Evolutionary conservation across 345 rosid species (phyloP).

Genomic region (Salix exigua): DNA sequence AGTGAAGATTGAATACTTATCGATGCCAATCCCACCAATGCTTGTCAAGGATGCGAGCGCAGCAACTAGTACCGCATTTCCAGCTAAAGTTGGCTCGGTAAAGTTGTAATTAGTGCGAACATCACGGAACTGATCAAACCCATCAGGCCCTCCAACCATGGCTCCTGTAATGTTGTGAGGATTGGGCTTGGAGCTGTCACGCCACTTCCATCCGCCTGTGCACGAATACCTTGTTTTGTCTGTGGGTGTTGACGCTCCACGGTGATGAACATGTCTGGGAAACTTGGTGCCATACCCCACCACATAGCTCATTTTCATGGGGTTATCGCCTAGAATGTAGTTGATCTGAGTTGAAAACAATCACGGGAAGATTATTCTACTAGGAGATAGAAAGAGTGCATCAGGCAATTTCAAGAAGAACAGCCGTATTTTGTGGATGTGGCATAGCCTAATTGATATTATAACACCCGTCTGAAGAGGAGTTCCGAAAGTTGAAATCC

Average conservation of each 20-base stretch:
- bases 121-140: slow-evolving; percentile 58
- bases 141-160: slow-evolving; percentile 85
- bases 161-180: slow-evolving; percentile 82
- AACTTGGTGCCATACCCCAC: slow-evolving; percentile 70
- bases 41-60: slow-evolving; percentile 68
- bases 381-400: not conserved
- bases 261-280: slow-evolving; percentile 75
- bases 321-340: slow-evolving; percentile 82
- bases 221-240: slow-evolving; percentile 59
- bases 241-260: slow-evolving; percentile 70
- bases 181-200: slow-evolving; percentile 46
- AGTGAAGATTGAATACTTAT: slow-evolving; percentile 57
- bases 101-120: slow-evolving; percentile 47
- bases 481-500: not conserved
- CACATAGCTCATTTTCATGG: slow-evolving; percentile 76
- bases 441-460: not conserved
- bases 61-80: slow-evolving; percentile 76
- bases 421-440: not conserved
- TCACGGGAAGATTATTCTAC: not conserved
- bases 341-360: slow-evolving; percentile 36
- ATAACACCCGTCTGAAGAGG: not conserved
- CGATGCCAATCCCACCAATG: slow-evolving; percentile 48
- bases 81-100: slow-evolving; percentile 79
- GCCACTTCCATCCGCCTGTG: slow-evolving; percentile 67
- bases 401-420: not conserved